Percentiles rank a stretch among this genome's conserved stretches.
These are phyloP conservation scores for Xanthoconium separans DNA, from an alignment of 1,284 basidiomycete species.

Conservation along the genomic window DNA sequence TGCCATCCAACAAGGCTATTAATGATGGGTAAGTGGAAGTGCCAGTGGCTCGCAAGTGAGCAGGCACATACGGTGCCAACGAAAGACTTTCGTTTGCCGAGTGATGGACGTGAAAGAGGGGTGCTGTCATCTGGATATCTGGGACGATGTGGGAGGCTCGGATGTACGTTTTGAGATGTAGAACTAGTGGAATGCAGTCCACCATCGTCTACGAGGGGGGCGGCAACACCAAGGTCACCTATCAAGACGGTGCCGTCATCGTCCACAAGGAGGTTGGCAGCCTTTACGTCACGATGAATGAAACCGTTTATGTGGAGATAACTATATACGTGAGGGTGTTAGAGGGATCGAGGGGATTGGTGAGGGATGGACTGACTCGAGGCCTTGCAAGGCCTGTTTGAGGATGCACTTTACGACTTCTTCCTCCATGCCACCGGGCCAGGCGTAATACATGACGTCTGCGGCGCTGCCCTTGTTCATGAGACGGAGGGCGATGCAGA, in stretches of 20 bases:
- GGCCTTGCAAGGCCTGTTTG: slow-evolving; percentile 78
- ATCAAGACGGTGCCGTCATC: slow-evolving; percentile 87
- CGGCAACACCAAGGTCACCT: slow-evolving; percentile 87
- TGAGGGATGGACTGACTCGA: slow-evolving; percentile 56
- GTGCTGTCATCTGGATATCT: slow-evolving; percentile 5
- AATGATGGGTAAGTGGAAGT: neutral
- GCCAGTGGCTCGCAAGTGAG: neutral
- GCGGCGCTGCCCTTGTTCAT: slow-evolving; percentile 88
- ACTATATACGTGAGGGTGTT: slow-evolving; percentile 35
- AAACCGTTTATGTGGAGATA: slow-evolving; percentile 88
- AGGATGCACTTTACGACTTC: slow-evolving; percentile 82
- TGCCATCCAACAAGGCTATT: slow-evolving; percentile 90
- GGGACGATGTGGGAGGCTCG: slow-evolving; percentile 30
- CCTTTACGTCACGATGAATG: slow-evolving; percentile 88
- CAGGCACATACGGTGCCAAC: slow-evolving; percentile 74
- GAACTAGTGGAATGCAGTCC: slow-evolving; percentile 29
- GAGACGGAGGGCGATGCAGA: slow-evolving; percentile 84
- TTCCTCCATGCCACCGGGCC: slow-evolving; percentile 86
- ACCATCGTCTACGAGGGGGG: slow-evolving; percentile 69
- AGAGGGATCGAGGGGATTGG: neutral
- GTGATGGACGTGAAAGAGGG: slow-evolving; percentile 36
- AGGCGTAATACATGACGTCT: slow-evolving; percentile 83
- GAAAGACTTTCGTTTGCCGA: slow-evolving; percentile 80
- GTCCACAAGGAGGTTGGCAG: slow-evolving; percentile 85
- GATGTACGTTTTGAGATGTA: slow-evolving; percentile 34